Conservation (phyloP, 2,329 filamentous ascomycete genomes). For the Verticillium albo-atrum region DNA sequence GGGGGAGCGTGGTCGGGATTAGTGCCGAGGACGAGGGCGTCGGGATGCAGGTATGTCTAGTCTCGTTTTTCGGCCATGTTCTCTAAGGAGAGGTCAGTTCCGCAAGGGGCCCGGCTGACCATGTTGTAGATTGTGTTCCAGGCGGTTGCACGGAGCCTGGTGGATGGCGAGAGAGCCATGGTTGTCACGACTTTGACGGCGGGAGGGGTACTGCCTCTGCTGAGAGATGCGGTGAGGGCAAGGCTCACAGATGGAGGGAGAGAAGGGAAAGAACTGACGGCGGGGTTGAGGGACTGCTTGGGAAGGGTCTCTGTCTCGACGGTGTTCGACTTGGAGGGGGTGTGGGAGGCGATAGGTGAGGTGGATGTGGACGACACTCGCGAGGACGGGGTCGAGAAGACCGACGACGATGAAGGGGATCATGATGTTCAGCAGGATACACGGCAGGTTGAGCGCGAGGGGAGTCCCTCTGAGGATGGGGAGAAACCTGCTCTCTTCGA, state of each 20-base stretch:
- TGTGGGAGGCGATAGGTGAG: slow-evolving; percentile 53
- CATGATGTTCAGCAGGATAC: neutral
- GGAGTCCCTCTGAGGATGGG: too few species aligned
- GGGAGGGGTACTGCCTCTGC: slow-evolving; percentile 30
- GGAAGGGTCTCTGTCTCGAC: slow-evolving; percentile 49
- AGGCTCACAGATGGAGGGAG: slow-evolving; percentile 22
- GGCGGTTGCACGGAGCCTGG: slow-evolving; percentile 36
- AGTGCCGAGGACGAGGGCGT: slow-evolving; percentile 48
- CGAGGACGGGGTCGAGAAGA: neutral
- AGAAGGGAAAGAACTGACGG: slow-evolving; percentile 11
- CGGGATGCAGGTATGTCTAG: slow-evolving; percentile 34
- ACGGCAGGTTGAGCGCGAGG: neutral
- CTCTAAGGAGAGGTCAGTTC: too few species aligned
- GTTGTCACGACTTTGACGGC: slow-evolving; percentile 46
- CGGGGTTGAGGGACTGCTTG: slow-evolving; percentile 31
- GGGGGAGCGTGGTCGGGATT: slow-evolving; percentile 48
- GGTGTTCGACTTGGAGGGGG: slow-evolving; percentile 54
- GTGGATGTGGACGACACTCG: slow-evolving; percentile 23
- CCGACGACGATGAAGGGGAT: neutral
- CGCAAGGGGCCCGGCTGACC: too few species aligned
- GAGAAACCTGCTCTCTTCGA: too few species aligned
- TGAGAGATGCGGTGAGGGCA: slow-evolving; percentile 35
- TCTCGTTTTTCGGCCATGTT: neutral
- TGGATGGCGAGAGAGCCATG: slow-evolving; percentile 25
- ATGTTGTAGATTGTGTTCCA: slow-evolving; percentile 41